Base-by-base conservation (phyloP, 2,329 filamentous ascomycete genomes). In the Xylariaceae sp. region DNA sequence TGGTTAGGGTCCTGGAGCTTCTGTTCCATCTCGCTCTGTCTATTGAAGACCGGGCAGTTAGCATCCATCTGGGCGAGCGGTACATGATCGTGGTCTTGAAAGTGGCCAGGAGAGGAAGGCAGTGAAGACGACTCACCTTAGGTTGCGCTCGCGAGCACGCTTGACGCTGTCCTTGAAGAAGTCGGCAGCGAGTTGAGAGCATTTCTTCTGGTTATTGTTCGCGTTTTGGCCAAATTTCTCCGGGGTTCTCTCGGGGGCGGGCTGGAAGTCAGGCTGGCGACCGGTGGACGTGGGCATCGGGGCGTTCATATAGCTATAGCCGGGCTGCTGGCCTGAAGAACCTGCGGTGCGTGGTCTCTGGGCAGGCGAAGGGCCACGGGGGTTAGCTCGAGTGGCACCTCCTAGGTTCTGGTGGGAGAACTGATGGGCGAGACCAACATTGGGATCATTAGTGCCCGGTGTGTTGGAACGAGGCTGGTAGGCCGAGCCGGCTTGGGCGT, bases 161-260 rank as follows among this genome's bases (percentile, higher is more conserved):
- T 96, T 93, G 53, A 99, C 96, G 73, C 93, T 98, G 76, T 99
- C 93, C 77, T 96, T 96, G 85, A 98, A 99, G 80, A 98, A 98
- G 67, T 95, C 92, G 54, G 89, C 86, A 40, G 96, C 89, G 70
- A 88, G 72, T 69, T 87, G 83, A 14, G 83, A 83, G 71, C 86
- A 88, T 70, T 86, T 87, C 76, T 87, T 88, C 75, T 88, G 84
- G 71, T 89, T 89, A 71, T 86, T 87, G 68, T 87, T 86, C 63
- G 85, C 80, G 64, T 84, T 82, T 52, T 79, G 71, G 32, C 85
- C 84, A 65, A 86, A 88, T 69, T 90, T 90, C 70, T 96, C 91
- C 2, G 92, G 91, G 75, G 93, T 96, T 65, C 91, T 87, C 71
- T 96, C 91, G 1, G 92, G 89, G 46, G 90, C 89, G 63, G 85